Conservation (phyloP, 345 rosid species). For the Citropsis articulata region DNA sequence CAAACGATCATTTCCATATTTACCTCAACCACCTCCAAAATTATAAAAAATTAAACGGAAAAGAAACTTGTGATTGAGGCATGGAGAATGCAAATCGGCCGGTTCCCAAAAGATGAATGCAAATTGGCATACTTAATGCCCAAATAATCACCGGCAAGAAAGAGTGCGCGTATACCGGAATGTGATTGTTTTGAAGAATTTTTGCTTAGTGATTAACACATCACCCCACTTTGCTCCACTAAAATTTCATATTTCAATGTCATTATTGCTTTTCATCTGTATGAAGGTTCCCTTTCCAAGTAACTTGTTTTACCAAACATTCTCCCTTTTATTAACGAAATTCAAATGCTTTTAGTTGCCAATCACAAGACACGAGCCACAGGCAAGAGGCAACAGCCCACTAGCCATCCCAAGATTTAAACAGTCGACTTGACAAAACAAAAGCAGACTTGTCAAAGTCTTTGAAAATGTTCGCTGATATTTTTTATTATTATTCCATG, state of each 20-base stretch:
- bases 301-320: not conserved
- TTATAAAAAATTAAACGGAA: too few species aligned
- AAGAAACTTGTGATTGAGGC: too few species aligned
- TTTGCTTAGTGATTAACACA: not conserved
- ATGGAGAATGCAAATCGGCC: too few species aligned
- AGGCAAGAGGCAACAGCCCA: not conserved
- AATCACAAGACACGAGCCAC: not conserved
- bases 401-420: not conserved
- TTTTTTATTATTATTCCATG: too few species aligned
- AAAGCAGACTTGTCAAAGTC: not conserved
- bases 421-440: not conserved
- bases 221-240: constrained; percentile 10
- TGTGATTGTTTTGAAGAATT: not conserved
- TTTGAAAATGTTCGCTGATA: too few species aligned
- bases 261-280: not conserved
- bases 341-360: not conserved
- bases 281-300: not conserved
- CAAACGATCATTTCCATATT: too few species aligned
- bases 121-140: not conserved
- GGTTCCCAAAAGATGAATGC: not conserved
- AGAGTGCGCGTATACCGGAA: not conserved
- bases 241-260: not conserved
- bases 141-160: not conserved
- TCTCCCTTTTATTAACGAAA: not conserved
- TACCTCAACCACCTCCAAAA: too few species aligned